These are phyloP conservation scores for Bothriochloa decipiens DNA, from an alignment of 176 grass and related monocot species.

Conservation along the genomic window DNA sequence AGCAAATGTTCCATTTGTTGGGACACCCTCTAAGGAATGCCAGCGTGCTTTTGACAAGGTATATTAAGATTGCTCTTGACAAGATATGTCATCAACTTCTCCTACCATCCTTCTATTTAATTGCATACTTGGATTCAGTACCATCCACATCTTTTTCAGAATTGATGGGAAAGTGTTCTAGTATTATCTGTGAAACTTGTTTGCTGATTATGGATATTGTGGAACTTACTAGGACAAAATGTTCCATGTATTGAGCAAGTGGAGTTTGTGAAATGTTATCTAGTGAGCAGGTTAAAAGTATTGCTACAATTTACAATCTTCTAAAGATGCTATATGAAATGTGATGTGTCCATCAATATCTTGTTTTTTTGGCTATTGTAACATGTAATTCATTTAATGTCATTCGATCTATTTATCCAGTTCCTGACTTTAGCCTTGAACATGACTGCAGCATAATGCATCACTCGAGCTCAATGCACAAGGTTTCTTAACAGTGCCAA, in stretches of 20 bases:
- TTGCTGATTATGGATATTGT: not conserved
- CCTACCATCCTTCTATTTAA: not conserved
- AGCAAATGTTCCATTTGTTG: constrained; percentile 84
- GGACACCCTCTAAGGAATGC: constrained; percentile 64
- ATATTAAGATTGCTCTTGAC: constrained; percentile 14
- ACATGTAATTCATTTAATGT: constrained; percentile 17
- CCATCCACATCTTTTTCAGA: not conserved
- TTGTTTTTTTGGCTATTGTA: not conserved
- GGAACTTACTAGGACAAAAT: not conserved
- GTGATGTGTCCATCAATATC: constrained; percentile 10
- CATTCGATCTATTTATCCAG: not conserved
- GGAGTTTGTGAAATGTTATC: constrained; percentile 13
- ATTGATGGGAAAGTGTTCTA: not conserved
- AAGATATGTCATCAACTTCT: not conserved
- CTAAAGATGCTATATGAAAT: constrained; percentile 11
- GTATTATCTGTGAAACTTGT: not conserved
- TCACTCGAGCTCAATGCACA: constrained; percentile 65
- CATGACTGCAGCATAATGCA: constrained; percentile 78
- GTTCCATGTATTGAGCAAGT: not conserved
- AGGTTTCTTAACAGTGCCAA: constrained; percentile 81
- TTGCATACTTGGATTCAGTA: constrained; percentile 8
- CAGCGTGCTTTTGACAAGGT: constrained; percentile 87
- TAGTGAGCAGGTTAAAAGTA: not conserved
- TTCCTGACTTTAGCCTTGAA: constrained; percentile 25
- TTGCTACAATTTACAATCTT: constrained; percentile 3